These are phyloP conservation scores for Solanum clarkiae DNA, from an alignment of 257 asterid species.

Conservation along the genomic window DNA sequence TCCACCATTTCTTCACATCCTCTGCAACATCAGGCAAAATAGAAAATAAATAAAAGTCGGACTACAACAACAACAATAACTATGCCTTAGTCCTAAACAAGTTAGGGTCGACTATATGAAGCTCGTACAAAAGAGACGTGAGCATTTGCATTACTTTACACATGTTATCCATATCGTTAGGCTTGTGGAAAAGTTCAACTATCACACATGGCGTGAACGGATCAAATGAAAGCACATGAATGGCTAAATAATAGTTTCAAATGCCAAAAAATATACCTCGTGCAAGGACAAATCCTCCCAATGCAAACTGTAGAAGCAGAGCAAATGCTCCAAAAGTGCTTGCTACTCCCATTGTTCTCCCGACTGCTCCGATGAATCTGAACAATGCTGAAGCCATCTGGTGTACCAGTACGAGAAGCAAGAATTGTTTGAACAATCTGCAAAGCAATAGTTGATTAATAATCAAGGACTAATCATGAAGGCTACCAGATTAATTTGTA, in stretches of 20 bases:
- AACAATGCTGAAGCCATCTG: slow-evolving; percentile 48
- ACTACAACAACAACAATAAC: background rate
- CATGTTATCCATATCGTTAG: no score
- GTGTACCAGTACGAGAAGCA: slow-evolving; percentile 25
- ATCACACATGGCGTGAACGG: background rate
- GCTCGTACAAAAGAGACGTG: no score
- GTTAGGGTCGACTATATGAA: background rate
- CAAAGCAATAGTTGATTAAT: background rate
- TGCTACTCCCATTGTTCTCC: slow-evolving; percentile 57
- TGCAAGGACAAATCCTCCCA: slow-evolving; percentile 57
- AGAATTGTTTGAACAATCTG: slow-evolving; percentile 45
- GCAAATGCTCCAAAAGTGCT: slow-evolving; percentile 62
- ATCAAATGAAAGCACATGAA: background rate
- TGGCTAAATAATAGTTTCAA: background rate
- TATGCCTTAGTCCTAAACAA: background rate
- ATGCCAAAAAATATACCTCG: slow-evolving; percentile 24
- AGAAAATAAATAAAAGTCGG: background rate
- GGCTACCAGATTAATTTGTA: background rate
- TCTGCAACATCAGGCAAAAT: slow-evolving; percentile 12
- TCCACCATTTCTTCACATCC: slow-evolving; percentile 61
- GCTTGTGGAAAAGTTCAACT: background rate
- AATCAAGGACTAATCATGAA: background rate
- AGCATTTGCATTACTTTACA: no score
- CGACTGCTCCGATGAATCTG: slow-evolving; percentile 54
- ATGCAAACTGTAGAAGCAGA: slow-evolving; percentile 41